Conservation (phyloP, 306 rosid species). For the Castanea sativa region DNA sequence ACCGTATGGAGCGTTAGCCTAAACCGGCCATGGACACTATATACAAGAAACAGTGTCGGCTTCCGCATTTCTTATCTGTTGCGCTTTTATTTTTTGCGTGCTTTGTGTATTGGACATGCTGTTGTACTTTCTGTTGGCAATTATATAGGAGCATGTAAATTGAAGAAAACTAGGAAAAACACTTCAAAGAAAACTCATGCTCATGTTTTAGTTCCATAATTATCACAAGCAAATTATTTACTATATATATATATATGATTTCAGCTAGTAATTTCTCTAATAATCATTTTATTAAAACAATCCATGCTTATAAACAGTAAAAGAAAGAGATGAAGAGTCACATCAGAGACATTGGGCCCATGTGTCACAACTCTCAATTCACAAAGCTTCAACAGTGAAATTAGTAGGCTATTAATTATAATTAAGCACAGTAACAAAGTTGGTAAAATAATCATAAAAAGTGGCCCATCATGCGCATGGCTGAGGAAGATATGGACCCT, state of each 20-base stretch:
- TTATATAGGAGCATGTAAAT: neutral
- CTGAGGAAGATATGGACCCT: neutral
- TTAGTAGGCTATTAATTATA: neutral
- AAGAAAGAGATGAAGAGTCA: no score
- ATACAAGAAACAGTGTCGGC: no score
- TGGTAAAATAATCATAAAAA: neutral
- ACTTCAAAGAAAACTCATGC: neutral
- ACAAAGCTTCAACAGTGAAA: neutral
- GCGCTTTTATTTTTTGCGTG: no score
- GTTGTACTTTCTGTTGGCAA: neutral
- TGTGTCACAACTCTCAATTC: neutral
- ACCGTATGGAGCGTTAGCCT: no score
- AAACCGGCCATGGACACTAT: no score
- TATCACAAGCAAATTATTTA: no score
- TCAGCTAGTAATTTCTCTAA: neutral
- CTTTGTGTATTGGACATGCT: no score
- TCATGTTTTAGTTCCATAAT: no score
- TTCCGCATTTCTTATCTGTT: no score
- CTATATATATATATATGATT: no score
- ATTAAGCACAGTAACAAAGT: neutral
- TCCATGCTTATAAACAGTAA: neutral
- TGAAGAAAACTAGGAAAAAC: neutral
- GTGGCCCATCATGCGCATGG: constrained; percentile 27
- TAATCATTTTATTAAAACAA: neutral
- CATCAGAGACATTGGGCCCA: neutral